Percentiles rank a stretch among this genome's conserved stretches.
Conservation (phyloP, 345 rosid species). For the Gossypium arboreum region DNA sequence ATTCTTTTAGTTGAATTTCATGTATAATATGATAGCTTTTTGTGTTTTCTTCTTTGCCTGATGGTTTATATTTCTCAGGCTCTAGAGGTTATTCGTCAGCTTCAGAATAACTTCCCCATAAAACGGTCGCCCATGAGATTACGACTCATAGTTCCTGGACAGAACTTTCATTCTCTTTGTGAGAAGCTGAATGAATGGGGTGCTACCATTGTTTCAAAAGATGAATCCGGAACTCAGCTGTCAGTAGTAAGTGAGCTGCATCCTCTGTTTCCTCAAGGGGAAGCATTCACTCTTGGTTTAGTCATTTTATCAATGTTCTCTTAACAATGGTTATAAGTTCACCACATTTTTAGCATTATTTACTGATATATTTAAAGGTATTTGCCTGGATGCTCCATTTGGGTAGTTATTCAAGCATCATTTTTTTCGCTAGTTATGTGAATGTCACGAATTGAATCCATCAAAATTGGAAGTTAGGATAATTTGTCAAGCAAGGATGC, state of each 20-base stretch:
- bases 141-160: constrained; percentile 49
- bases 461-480: neutral
- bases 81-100: constrained; percentile 86
- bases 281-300: constrained; percentile 1
- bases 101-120: constrained; percentile 89
- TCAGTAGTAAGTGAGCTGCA: constrained; percentile 53
- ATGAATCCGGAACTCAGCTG: constrained; percentile 61
- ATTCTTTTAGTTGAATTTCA: neutral
- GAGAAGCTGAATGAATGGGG: constrained; percentile 66
- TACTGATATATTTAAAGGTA: neutral
- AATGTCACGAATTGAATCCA: neutral
- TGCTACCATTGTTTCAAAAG: constrained; percentile 63
- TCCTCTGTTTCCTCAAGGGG: neutral
- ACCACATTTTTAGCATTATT: neutral
- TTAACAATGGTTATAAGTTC: neutral
- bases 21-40: neutral
- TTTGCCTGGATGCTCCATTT: neutral
- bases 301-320: neutral
- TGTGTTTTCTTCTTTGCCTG: neutral
- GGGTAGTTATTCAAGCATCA: neutral
- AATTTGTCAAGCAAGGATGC: neutral
- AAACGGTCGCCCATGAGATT: constrained; percentile 91
- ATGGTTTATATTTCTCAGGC: constrained; percentile 42
- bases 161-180: constrained; percentile 40
- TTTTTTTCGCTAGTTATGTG: neutral